Base-by-base conservation (phyloP, 108 stramenopile genomes). In the Discostella stelligeroides region DNA sequence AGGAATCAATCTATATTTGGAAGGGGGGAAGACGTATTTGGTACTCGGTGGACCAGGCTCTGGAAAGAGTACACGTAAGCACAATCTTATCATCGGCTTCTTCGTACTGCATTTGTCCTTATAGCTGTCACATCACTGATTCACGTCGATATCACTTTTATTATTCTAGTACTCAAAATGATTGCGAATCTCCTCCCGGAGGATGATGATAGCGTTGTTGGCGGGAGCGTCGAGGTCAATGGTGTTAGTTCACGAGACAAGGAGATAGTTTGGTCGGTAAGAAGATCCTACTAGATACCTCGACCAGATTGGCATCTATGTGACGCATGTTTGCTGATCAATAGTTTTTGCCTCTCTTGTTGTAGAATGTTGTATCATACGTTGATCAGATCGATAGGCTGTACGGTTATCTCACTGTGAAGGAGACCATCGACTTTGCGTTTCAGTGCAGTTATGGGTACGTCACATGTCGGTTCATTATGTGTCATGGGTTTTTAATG, bases 31-130 rank as follows among this genome's bases (percentile, higher is more conserved):
- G n/a, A n/a, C n/a, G n/a, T n/a, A n/a, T n/a, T n/a, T n/a, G n/a
- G n/a, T n/a, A n/a, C n/a, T n/a, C n/a, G n/a, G n/a, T n/a, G 92
- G 39, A 73, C 96, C 95, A 9, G 91, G 91, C n/a, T 85, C 68
- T 43, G 92, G 92, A 3, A 94, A 94, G 64, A 81, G 80, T 29
- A 82, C 85, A 7, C 55, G 55, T 56, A 56, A 56, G 55, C 10
- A 10, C 28, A n/a, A n/a, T n/a, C n/a, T n/a, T n/a, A n/a, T n/a
- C n/a, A n/a, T n/a, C n/a, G n/a, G n/a, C n/a, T 50, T 20, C 2
- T 14, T 9, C 4, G 7, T 24, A 50, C 12, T 24, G 23, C 21
- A 10, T 24, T 6, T 0, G 49, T 1, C 0, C 0, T 7, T 49
- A 24, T 20, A 4, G 8, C 25, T 12, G 25, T 20, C 10, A 25